These are phyloP conservation scores for Magnusiomyces starmeri DNA, from an alignment of 1,139 yeast species.

Conservation along the genomic window DNA sequence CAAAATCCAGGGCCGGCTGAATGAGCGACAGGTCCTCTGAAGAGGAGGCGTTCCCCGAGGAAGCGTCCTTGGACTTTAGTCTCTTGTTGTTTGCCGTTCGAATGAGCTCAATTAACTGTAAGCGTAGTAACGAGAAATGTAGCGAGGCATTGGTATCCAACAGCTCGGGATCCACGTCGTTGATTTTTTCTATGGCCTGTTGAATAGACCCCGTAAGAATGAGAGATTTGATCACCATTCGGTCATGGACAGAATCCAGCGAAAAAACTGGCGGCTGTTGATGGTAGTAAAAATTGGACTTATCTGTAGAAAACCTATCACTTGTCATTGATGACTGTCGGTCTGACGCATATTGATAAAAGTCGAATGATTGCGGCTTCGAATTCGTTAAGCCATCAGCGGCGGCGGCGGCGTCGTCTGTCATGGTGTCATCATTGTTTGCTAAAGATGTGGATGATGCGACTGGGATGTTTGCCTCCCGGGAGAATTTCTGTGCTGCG, in stretches of 20 bases:
- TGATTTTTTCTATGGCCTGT: constrained; percentile 35
- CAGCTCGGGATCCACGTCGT: constrained; percentile 36
- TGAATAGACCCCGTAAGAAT: constrained; percentile 34
- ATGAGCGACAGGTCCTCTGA: constrained; percentile 18
- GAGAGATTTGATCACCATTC: constrained; percentile 31
- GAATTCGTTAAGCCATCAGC: background rate
- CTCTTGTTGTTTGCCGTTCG: constrained; percentile 19
- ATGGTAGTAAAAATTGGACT: background rate
- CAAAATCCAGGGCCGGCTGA: constrained; percentile 35
- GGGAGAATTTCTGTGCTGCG: constrained; percentile 34
- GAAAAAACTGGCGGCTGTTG: constrained; percentile 1
- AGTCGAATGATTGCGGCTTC: background rate
- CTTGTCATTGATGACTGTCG: background rate
- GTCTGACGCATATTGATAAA: background rate
- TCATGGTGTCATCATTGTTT: background rate
- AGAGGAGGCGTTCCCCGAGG: background rate
- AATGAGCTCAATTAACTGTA: constrained; percentile 38
- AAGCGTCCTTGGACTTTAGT: background rate
- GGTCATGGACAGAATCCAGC: constrained; percentile 23
- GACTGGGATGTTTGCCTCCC: constrained; percentile 29
- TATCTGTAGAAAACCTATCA: background rate
- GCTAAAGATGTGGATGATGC: constrained; percentile 3
- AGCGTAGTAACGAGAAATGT: constrained; percentile 34
- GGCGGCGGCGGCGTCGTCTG: background rate
- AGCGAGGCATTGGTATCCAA: constrained; percentile 32